Percentiles rank a stretch among this genome's conserved stretches.
Conservation (phyloP, 495 filamentous ascomycete genomes). For the Talaromyces borbonicus region DNA sequence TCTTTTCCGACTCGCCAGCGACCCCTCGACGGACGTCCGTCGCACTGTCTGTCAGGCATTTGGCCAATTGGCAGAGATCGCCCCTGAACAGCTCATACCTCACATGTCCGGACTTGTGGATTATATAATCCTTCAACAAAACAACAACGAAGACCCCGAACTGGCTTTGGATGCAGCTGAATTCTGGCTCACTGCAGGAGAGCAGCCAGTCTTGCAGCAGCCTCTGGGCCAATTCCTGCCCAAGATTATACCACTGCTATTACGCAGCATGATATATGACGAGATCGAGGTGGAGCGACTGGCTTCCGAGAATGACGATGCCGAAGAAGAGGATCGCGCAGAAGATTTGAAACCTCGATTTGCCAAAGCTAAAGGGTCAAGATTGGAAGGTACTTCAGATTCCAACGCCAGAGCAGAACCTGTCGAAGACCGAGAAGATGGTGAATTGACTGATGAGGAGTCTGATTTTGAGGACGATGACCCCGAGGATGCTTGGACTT, state of each 20-base stretch:
- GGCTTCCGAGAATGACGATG: slow-evolving; percentile 77
- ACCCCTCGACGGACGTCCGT: slow-evolving; percentile 67
- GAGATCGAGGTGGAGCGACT: slow-evolving; percentile 84
- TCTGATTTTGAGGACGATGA: slow-evolving; percentile 75
- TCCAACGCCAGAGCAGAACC: slow-evolving; percentile 29
- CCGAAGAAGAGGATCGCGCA: slow-evolving; percentile 79
- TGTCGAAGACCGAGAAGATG: slow-evolving; percentile 44
- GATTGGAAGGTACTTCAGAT: slow-evolving; percentile 40
- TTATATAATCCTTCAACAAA: slow-evolving; percentile 86
- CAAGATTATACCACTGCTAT: slow-evolving; percentile 81
- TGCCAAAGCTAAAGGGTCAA: slow-evolving; percentile 59
- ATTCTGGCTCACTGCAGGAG: slow-evolving; percentile 92
- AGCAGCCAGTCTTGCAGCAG: slow-evolving; percentile 67
- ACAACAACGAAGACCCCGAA: slow-evolving; percentile 74
- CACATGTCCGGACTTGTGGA: slow-evolving; percentile 84
- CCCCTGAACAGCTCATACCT: slow-evolving; percentile 80
- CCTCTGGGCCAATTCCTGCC: slow-evolving; percentile 65
- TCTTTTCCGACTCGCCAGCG: slow-evolving; percentile 70
- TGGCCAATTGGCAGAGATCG: slow-evolving; percentile 81
- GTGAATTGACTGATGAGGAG: slow-evolving; percentile 78
- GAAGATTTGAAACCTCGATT: slow-evolving; percentile 93
- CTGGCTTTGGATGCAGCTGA: slow-evolving; percentile 91
- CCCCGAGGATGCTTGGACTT: slow-evolving; percentile 89
- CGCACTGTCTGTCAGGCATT: slow-evolving; percentile 90
- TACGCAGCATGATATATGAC: slow-evolving; percentile 93